phyloP scores from a whole-genome alignment of 2,329 filamentous ascomycete species.

The Stemphylium beticola region DNA sequence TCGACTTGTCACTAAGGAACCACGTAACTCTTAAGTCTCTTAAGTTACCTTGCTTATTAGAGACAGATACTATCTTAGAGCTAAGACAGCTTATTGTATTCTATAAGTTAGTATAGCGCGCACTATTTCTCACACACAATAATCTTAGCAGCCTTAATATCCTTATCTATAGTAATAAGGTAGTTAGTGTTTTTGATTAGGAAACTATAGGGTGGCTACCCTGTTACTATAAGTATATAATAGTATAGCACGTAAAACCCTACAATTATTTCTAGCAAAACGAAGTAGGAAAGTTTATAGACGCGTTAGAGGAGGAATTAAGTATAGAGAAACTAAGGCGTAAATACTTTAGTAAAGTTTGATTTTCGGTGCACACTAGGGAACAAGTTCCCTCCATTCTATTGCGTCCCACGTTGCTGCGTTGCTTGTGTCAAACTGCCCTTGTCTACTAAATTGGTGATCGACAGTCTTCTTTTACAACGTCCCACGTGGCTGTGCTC shows the following conservation, averaged over 20 bases:
- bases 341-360: conserved; percentile 27
- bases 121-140: conserved; percentile 57
- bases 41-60: conserved; percentile 24
- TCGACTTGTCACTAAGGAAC: conserved; percentile 32
- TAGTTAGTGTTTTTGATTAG: conserved; percentile 58
- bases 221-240: conserved; percentile 56
- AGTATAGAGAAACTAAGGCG: conserved; percentile 51
- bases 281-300: conserved; percentile 19
- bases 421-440: conserved; percentile 38
- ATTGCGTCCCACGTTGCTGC: conserved; percentile 48
- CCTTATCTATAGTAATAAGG: conserved; percentile 47
- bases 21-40: too few species aligned
- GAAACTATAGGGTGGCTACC: conserved; percentile 58
- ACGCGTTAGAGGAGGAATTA: conserved; percentile 44
- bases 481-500: conserved; percentile 50
- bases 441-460: conserved; percentile 51
- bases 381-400: conserved; percentile 10
- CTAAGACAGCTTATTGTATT: conserved; percentile 10
- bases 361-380: not conserved
- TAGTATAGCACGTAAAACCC: conserved; percentile 31
- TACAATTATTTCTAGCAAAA: conserved; percentile 39
- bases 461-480: conserved; percentile 47
- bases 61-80: conserved; percentile 13
- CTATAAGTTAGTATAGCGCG: conserved; percentile 37
- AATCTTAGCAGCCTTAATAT: conserved; percentile 58